A percentile compares a stretch with the other conserved stretches of the same genome.
These are phyloP conservation scores for Daldinia sp. DNA, from an alignment of 2,329 filamentous ascomycete species.

Conservation along the genomic window DNA sequence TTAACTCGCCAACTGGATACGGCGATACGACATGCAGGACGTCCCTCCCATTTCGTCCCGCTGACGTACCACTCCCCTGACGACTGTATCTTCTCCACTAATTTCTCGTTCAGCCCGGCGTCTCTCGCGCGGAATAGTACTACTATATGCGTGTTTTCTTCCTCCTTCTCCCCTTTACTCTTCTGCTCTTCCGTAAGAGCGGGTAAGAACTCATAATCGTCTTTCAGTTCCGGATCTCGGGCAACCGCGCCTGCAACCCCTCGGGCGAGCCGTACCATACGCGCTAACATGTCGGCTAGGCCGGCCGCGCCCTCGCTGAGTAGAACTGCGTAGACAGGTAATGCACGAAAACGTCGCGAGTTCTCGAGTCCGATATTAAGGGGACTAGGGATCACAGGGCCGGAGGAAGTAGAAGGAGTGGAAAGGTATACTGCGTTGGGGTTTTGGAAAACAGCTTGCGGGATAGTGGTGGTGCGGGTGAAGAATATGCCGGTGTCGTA, in stretches of 20 bases:
- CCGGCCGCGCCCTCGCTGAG: constrained; percentile 76
- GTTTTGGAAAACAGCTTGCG: constrained; percentile 77
- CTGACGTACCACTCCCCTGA: constrained; percentile 82
- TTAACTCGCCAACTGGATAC: constrained; percentile 86
- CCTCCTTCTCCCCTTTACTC: background rate
- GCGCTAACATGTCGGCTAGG: constrained; percentile 72
- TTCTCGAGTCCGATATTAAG: constrained; percentile 91
- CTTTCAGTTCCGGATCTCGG: background rate
- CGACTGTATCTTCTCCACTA: constrained; percentile 78
- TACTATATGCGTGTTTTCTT: constrained; percentile 70
- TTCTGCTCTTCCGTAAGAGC: constrained; percentile 42
- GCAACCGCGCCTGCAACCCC: constrained; percentile 69
- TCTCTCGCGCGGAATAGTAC: constrained; percentile 81
- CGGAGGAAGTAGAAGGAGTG: constrained; percentile 43
- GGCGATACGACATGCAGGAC: constrained; percentile 80
- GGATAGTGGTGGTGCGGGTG: constrained; percentile 67
- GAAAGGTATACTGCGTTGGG: constrained; percentile 83
- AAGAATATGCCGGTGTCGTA: constrained; percentile 95
- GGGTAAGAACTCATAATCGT: constrained; percentile 39
- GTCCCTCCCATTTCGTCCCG: constrained; percentile 78
- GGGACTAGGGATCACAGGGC: constrained; percentile 71
- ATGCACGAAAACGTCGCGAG: constrained; percentile 85
- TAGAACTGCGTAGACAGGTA: constrained; percentile 87
- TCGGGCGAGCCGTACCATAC: constrained; percentile 77
- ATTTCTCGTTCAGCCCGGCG: constrained; percentile 65